phyloP scores from a whole-genome alignment of 768 basidiomycete genomes.

The Pulveroboletus ravenelii region DNA sequence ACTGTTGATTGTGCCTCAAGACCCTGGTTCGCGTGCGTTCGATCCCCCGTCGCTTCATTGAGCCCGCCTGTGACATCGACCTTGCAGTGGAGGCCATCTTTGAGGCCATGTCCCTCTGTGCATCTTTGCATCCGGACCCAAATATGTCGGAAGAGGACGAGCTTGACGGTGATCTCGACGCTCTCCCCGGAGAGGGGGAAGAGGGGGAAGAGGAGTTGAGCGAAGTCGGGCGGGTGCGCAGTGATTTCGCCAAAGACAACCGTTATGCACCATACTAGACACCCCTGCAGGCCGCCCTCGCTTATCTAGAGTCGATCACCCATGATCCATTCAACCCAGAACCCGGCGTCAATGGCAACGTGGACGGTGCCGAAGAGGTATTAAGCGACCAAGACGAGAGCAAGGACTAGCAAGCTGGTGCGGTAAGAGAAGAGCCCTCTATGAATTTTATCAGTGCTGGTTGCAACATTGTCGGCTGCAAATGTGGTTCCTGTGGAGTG shows the following conservation, averaged over 20 bases:
- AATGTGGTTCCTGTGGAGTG: background rate
- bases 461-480: background rate
- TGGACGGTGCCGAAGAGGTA: conserved; percentile 13
- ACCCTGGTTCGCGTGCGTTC: conserved; percentile 54
- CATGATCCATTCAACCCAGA: conserved; percentile 40
- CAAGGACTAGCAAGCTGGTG: conserved; percentile 3
- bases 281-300: conserved; percentile 66
- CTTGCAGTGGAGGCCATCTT: conserved; percentile 76
- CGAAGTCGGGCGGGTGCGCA: conserved; percentile 92
- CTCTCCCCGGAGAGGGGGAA: conserved; percentile 52
- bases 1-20: conserved; percentile 67
- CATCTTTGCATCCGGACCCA: conserved; percentile 78
- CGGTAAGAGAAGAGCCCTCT: background rate
- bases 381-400: conserved; percentile 12
- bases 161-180: conserved; percentile 50
- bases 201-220: conserved; percentile 69
- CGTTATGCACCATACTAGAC: conserved; percentile 87
- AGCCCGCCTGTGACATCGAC: background rate
- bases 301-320: conserved; percentile 79
- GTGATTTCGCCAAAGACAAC: conserved; percentile 70
- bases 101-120: conserved; percentile 79
- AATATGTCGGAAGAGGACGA: conserved; percentile 39
- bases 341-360: conserved; percentile 13
- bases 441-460: background rate
- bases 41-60: background rate